These are phyloP conservation scores for Umbilicus rupestris DNA, from an alignment of 164 flowering plant genomes.

Conservation along the genomic window DNA sequence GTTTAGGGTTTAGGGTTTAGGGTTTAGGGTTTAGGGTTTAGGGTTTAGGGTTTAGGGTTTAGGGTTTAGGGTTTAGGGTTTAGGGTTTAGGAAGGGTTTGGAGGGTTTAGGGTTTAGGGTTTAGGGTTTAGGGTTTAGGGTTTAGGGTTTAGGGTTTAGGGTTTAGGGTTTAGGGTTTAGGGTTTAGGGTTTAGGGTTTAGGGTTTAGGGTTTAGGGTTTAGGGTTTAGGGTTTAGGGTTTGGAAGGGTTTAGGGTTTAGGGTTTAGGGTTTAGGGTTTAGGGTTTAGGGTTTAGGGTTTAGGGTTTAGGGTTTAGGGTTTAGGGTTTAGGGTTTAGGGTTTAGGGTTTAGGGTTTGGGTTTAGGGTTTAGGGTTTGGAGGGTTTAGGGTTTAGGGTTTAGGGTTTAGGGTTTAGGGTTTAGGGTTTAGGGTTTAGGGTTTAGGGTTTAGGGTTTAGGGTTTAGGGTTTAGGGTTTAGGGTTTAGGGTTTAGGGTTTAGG, in stretches of 20 bases:
- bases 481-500: background rate
- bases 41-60: slow-evolving; percentile 1
- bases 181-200: slow-evolving; percentile 9
- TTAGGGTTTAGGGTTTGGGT: background rate
- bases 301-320: background rate
- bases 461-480: background rate
- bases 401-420: slow-evolving; percentile 1
- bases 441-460: background rate
- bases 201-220: slow-evolving; percentile 9
- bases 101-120: slow-evolving; percentile 8
- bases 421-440: slow-evolving; percentile 2
- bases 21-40: background rate
- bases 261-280: background rate
- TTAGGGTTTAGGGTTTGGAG: background rate
- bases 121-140: slow-evolving; percentile 9
- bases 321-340: background rate
- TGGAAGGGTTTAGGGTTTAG: background rate
- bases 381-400: background rate
- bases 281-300: background rate
- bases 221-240: slow-evolving; percentile 10
- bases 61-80: slow-evolving; percentile 2
- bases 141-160: slow-evolving; percentile 9
- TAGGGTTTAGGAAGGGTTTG: background rate
- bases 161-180: slow-evolving; percentile 9
- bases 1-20: background rate